These are phyloP conservation scores for Nakazawaea wickerhamii DNA, from an alignment of 805 yeast genomes.

Conservation along the genomic window DNA sequence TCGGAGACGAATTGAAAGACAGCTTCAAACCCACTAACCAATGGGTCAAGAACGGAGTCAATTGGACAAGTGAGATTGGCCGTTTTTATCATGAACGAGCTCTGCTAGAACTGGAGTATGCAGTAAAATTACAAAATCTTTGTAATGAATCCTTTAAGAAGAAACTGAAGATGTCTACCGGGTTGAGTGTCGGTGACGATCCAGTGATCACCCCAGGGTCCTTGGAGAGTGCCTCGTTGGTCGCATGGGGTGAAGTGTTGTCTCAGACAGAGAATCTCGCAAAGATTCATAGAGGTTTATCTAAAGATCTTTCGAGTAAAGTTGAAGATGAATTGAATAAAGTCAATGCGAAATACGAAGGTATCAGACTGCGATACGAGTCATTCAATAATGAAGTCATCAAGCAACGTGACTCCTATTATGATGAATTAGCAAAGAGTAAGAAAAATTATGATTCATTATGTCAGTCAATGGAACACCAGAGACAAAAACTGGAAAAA, in stretches of 20 bases:
- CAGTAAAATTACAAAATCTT: slow-evolving; percentile 58
- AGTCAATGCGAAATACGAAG: slow-evolving; percentile 47
- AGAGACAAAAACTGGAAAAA: slow-evolving; percentile 69
- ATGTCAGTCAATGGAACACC: slow-evolving; percentile 75
- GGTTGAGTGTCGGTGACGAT: slow-evolving; percentile 80
- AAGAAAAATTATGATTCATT: slow-evolving; percentile 77
- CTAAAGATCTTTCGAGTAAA: slow-evolving; percentile 53
- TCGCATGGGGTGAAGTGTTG: slow-evolving; percentile 85
- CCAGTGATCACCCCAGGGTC: slow-evolving; percentile 95
- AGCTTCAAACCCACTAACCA: slow-evolving; percentile 69
- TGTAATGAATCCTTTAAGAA: slow-evolving; percentile 66
- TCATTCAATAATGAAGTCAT: slow-evolving; percentile 54
- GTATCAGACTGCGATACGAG: slow-evolving; percentile 49
- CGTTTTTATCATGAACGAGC: slow-evolving; percentile 82
- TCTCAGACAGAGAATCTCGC: slow-evolving; percentile 79
- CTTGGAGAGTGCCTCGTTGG: slow-evolving; percentile 78
- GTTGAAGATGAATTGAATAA: slow-evolving; percentile 56
- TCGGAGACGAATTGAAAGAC: slow-evolving; percentile 77
- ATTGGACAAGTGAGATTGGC: slow-evolving; percentile 75
- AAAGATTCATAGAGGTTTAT: slow-evolving; percentile 54
- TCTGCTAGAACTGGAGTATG: slow-evolving; percentile 75
- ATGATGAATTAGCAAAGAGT: slow-evolving; percentile 53
- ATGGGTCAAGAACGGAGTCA: slow-evolving; percentile 73
- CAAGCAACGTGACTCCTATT: slow-evolving; percentile 40
- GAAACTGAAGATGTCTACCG: slow-evolving; percentile 64